phyloP scores from a whole-genome alignment of 2,329 filamentous ascomycete species.

The Cladosporium sp. region DNA sequence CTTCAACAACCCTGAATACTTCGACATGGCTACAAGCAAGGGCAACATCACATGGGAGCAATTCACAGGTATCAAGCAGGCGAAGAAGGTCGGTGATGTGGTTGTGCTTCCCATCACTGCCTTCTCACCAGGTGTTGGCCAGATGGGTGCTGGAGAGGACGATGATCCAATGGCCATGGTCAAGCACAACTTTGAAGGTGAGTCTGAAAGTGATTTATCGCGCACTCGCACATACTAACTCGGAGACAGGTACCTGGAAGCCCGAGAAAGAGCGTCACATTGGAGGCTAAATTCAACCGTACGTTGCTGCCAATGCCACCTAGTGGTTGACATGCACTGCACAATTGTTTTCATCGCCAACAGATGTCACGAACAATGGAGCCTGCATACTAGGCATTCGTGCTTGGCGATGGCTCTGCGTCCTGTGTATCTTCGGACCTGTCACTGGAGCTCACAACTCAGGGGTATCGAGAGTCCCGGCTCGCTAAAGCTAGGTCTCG shows the following conservation, averaged over 20 bases:
- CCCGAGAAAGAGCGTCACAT: constrained; percentile 71
- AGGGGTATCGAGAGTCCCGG: background rate
- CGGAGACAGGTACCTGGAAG: constrained; percentile 68
- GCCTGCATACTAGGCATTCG: background rate
- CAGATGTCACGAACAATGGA: background rate
- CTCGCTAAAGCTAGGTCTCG: background rate
- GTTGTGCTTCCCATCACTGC: constrained; percentile 93
- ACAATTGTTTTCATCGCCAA: background rate
- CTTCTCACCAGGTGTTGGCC: constrained; percentile 90
- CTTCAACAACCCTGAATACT: constrained; percentile 88
- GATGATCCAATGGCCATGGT: constrained; percentile 98
- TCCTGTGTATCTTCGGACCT: background rate
- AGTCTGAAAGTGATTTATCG: constrained; percentile 30
- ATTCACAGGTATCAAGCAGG: constrained; percentile 80
- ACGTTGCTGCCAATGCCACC: background rate
- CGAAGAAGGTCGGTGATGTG: constrained; percentile 90
- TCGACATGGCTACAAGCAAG: constrained; percentile 70
- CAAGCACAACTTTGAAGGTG: constrained; percentile 94
- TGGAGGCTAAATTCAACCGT: constrained; percentile 9
- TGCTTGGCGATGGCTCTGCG: background rate
- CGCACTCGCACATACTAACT: background rate
- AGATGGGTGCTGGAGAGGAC: constrained; percentile 86
- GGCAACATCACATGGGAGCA: constrained; percentile 80
- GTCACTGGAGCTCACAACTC: background rate
- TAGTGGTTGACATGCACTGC: background rate